A percentile compares a stretch with the other conserved stretches of the same genome.
Evolutionary conservation across 768 basidiomycete genomes (phyloP).

Genomic region (Pleurotus sapidus): DNA sequence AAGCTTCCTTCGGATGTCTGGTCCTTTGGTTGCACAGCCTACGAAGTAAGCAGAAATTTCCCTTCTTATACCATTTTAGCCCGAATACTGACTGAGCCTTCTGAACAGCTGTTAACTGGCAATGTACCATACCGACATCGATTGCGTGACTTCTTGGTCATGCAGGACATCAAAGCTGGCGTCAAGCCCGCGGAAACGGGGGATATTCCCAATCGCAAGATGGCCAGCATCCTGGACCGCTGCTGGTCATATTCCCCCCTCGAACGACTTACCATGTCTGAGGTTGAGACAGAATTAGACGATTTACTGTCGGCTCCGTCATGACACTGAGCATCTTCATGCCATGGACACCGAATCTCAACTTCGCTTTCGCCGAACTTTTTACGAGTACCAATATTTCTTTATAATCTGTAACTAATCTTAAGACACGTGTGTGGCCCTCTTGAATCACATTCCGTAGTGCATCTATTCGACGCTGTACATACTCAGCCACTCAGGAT

Average conservation of each 20-base stretch:
- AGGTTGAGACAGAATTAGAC: conserved; percentile 5
- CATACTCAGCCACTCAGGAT: too few relatives aligned
- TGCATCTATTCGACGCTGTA: too few relatives aligned
- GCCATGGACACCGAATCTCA: too few relatives aligned
- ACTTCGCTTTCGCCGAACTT: too few relatives aligned
- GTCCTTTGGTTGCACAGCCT: conserved; percentile 27
- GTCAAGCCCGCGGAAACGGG: conserved; percentile 14
- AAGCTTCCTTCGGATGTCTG: conserved; percentile 25
- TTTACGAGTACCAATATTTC: too few relatives aligned
- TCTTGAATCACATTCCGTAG: too few relatives aligned
- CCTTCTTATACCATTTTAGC: background rate
- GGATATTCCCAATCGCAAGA: conserved; percentile 7
- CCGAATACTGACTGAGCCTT: background rate
- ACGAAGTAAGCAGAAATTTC: conserved; percentile 19
- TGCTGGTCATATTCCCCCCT: conserved; percentile 20
- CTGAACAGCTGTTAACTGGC: conserved; percentile 20
- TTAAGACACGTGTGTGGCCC: too few relatives aligned
- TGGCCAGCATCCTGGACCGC: conserved; percentile 13
- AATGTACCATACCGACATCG: conserved; percentile 23
- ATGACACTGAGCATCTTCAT: too few relatives aligned
- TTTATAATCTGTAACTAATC: too few relatives aligned
- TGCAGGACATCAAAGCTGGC: conserved; percentile 19
- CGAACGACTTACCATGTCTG: conserved; percentile 18
- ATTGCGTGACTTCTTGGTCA: conserved; percentile 20
- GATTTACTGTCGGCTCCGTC: too few relatives aligned